Conservation (phyloP, 2,329 filamentous ascomycete species). For the Penicillium vulpinum region DNA sequence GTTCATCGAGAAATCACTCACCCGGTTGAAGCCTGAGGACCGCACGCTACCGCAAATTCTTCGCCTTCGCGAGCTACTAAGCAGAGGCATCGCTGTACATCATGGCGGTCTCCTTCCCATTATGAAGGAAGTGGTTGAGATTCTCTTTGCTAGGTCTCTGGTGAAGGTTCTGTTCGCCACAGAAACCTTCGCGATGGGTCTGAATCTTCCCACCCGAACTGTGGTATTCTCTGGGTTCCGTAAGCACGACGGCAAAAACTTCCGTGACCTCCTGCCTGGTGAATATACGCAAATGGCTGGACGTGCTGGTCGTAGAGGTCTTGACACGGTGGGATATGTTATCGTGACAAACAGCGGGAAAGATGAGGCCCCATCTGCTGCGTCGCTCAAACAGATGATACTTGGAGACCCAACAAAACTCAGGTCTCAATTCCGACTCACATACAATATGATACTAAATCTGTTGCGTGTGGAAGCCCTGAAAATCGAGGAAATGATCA, state of each 20-base stretch:
- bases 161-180: conserved; percentile 98
- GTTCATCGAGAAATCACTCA: conserved; percentile 93
- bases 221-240: conserved; percentile 97
- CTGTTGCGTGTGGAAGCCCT: conserved; percentile 90
- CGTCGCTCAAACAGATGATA: conserved; percentile 87
- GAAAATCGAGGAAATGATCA: conserved; percentile 99
- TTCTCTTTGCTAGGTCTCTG: conserved; percentile 88
- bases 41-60: conserved; percentile 88
- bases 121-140: conserved; percentile 96
- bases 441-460: conserved; percentile 99
- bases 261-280: conserved; percentile 86
- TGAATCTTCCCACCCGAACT: conserved; percentile 92
- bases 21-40: conserved; percentile 87
- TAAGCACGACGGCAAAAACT: conserved; percentile 91
- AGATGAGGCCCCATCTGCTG: conserved; percentile 85
- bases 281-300: conserved; percentile 99
- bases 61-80: conserved; percentile 78
- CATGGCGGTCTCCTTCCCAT: conserved; percentile 93
- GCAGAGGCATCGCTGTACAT: conserved; percentile 90
- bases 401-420: conserved; percentile 93
- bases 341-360: conserved; percentile 82
- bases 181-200: conserved; percentile 97
- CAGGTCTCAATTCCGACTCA: conserved; percentile 91
- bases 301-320: conserved; percentile 84
- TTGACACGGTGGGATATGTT: conserved; percentile 89